Percentiles rank a stretch among this genome's conserved stretches.
phyloP scores from a whole-genome alignment of 768 basidiomycete species.

The Collybia mongolica region DNA sequence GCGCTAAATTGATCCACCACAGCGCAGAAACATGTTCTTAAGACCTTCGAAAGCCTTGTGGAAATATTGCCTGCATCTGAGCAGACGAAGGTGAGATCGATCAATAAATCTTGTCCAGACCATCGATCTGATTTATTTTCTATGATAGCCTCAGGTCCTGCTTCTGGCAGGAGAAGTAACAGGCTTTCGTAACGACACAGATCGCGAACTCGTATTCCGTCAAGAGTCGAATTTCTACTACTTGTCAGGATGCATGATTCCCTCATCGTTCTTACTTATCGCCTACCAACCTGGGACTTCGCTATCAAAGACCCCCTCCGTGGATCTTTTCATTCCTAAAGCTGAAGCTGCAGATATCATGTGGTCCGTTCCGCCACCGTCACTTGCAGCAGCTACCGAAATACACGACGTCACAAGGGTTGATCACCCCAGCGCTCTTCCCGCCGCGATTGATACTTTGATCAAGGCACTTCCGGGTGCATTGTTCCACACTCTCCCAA shows the following conservation, averaged over 20 bases:
- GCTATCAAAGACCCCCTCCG: conserved; percentile 36
- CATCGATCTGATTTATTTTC: background rate
- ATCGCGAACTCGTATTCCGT: conserved; percentile 71
- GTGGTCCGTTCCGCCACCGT: conserved; percentile 86
- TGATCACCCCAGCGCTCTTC: conserved; percentile 46
- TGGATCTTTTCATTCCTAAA: conserved; percentile 78
- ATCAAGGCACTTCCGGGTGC: conserved; percentile 51
- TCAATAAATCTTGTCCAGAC: background rate
- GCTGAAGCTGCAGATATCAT: conserved; percentile 71
- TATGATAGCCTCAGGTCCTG: conserved; percentile 70
- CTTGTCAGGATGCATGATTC: conserved; percentile 76
- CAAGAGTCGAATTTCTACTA: conserved; percentile 89
- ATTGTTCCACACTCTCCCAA: conserved; percentile 66
- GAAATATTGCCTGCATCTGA: conserved; percentile 48
- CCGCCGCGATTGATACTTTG: conserved; percentile 42
- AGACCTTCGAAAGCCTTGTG: conserved; percentile 52
- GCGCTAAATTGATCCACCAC: conserved; percentile 6
- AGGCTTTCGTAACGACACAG: conserved; percentile 77
- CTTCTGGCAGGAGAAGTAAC: conserved; percentile 65
- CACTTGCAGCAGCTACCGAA: conserved; percentile 47
- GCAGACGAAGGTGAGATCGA: conserved; percentile 45
- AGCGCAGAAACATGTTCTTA: conserved; percentile 54
- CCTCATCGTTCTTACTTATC: conserved; percentile 66
- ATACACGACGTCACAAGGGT: conserved; percentile 63
- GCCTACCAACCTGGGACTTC: conserved; percentile 51